These are phyloP conservation scores for Inonotus obliquus DNA, from an alignment of 1,284 basidiomycete species.

Conservation along the genomic window DNA sequence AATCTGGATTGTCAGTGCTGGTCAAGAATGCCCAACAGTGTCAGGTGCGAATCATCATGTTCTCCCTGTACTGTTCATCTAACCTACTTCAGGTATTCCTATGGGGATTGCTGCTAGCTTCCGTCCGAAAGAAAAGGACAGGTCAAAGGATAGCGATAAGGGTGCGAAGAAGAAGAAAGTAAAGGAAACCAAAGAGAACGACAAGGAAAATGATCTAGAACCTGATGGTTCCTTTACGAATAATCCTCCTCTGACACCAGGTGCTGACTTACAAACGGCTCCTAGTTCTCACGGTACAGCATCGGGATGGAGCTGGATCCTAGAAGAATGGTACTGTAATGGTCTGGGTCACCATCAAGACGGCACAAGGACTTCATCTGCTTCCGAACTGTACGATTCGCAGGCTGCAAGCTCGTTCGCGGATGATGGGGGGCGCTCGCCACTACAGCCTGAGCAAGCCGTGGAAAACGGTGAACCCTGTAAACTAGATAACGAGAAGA, in stretches of 20 bases:
- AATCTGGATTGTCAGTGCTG: conserved; percentile 47
- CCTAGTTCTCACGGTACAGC: not conserved
- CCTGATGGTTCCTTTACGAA: not conserved
- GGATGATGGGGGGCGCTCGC: not conserved
- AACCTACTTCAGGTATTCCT: conserved; percentile 50
- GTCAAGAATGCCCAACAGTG: conserved; percentile 76
- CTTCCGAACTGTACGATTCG: conserved; percentile 12
- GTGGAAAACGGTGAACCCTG: not conserved
- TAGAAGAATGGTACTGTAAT: conserved; percentile 17
- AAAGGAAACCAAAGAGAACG: conserved; percentile 26
- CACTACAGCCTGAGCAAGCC: not conserved
- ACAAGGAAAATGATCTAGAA: conserved; percentile 7
- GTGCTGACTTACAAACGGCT: not conserved
- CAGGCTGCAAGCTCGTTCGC: not conserved
- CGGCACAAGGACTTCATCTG: conserved; percentile 1
- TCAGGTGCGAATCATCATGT: conserved; percentile 41
- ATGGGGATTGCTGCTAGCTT: conserved; percentile 75
- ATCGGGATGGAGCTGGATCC: conserved; percentile 17
- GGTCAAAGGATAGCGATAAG: conserved; percentile 40
- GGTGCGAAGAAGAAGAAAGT: conserved; percentile 23
- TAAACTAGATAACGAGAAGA: not conserved
- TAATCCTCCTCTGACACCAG: not conserved
- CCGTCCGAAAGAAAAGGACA: conserved; percentile 47
- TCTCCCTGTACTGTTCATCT: not conserved
- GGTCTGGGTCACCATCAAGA: conserved; percentile 8